These are phyloP conservation scores for Rosa chinensis DNA, from an alignment of 306 rosid genomes.

Conservation along the genomic window DNA sequence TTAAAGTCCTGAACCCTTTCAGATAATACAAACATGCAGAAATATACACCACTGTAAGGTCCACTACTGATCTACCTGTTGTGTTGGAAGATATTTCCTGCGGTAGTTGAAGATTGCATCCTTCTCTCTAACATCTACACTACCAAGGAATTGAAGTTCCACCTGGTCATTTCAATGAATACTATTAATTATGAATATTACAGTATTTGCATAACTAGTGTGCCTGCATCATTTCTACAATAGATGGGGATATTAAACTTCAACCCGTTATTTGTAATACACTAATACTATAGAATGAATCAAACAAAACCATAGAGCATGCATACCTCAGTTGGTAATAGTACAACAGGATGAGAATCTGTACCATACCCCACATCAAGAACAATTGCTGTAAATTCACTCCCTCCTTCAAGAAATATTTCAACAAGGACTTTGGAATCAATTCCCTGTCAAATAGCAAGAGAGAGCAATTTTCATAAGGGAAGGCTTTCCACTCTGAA, in stretches of 20 bases:
- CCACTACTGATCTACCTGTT: slow-evolving; percentile 58
- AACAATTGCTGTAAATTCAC: slow-evolving; percentile 93
- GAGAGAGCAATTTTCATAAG: slow-evolving; percentile 17
- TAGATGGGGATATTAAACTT: neutral
- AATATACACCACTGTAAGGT: neutral
- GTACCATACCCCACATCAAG: slow-evolving; percentile 86
- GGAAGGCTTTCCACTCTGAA: neutral
- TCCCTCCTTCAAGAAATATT: slow-evolving; percentile 92
- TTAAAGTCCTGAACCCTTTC: neutral
- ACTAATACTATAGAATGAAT: slow-evolving; percentile 12
- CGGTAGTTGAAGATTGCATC: slow-evolving; percentile 97
- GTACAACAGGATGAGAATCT: slow-evolving; percentile 72
- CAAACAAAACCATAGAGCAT: slow-evolving; percentile 19
- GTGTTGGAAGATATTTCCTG: slow-evolving; percentile 95
- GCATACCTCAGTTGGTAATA: slow-evolving; percentile 87
- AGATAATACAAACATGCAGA: neutral
- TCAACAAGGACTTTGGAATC: slow-evolving; percentile 81
- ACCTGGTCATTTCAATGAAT: slow-evolving; percentile 56
- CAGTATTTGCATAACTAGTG: neutral
- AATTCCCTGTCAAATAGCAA: slow-evolving; percentile 60
- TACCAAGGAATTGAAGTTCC: slow-evolving; percentile 66
- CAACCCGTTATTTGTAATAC: neutral
- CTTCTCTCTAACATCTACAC: slow-evolving; percentile 65
- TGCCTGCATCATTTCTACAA: neutral
- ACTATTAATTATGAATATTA: slow-evolving; percentile 11